phyloP scores from a whole-genome alignment of 305 asterid species.

The Andrographis paniculata region DNA sequence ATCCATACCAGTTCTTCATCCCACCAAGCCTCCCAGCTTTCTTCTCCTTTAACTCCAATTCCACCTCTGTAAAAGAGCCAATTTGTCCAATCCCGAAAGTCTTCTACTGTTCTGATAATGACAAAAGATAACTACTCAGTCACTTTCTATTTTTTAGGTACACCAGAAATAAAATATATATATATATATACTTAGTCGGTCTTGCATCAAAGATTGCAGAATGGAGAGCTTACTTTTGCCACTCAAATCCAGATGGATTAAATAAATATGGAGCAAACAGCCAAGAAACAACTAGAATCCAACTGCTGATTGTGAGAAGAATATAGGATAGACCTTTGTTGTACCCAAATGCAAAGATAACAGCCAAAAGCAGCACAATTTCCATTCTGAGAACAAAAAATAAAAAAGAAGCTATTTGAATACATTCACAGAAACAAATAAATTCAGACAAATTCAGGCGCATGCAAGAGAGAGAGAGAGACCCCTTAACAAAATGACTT shows the following conservation, averaged over 20 bases:
- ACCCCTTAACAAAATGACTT: slow-evolving; percentile 90
- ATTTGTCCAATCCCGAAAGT: slow-evolving; percentile 97
- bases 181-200: too few relatives aligned
- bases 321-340: slow-evolving; percentile 62
- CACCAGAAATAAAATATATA: slow-evolving; percentile 11
- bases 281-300: slow-evolving; percentile 87
- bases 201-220: too few relatives aligned
- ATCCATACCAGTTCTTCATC: slow-evolving; percentile 90
- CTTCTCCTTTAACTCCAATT: slow-evolving; percentile 97
- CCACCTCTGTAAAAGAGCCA: slow-evolving; percentile 99
- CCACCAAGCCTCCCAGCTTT: slow-evolving; percentile 99
- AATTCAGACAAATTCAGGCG: slow-evolving; percentile 1
- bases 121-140: slow-evolving; percentile 14
- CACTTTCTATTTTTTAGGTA: slow-evolving; percentile 9
- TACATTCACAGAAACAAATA: background rate
- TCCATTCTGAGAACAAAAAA: slow-evolving; percentile 76
- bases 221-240: slow-evolving; percentile 70
- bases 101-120: slow-evolving; percentile 82
- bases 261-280: slow-evolving; percentile 91
- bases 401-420: background rate
- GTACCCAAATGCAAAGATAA: slow-evolving; percentile 77
- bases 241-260: too few relatives aligned
- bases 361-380: slow-evolving; percentile 71
- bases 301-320: slow-evolving; percentile 82
- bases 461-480: slow-evolving; percentile 29